Percentiles rank a stretch among this genome's conserved stretches.
Evolutionary conservation across 441 rosid genomes (phyloP).

Genomic region (Gossypium schwendimanii): DNA sequence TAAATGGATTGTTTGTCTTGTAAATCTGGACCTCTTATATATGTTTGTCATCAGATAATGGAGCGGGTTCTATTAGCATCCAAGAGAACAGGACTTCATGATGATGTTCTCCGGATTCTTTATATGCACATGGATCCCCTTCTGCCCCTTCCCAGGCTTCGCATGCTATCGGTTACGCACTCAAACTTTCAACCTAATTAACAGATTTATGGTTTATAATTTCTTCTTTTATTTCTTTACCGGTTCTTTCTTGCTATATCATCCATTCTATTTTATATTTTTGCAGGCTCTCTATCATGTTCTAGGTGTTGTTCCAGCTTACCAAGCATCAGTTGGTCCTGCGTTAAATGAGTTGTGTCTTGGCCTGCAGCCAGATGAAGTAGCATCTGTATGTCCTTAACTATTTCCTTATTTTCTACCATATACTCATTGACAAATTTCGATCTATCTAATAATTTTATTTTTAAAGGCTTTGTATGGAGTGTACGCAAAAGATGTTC

Average conservation of each 20-base stretch:
- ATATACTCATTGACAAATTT: neutral
- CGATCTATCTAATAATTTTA: slow-evolving; percentile 10
- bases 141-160: slow-evolving; percentile 93
- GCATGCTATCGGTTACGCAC: slow-evolving; percentile 76
- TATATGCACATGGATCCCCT: slow-evolving; percentile 88
- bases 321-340: slow-evolving; percentile 76
- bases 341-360: slow-evolving; percentile 94
- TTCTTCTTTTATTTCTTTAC: neutral
- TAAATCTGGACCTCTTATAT: slow-evolving; percentile 63
- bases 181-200: slow-evolving; percentile 22
- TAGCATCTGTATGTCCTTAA: slow-evolving; percentile 55
- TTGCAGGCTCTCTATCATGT: slow-evolving; percentile 92
- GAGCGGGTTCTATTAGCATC: slow-evolving; percentile 74
- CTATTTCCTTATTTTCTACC: slow-evolving; percentile 14
- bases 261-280: slow-evolving; percentile 4
- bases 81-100: slow-evolving; percentile 78
- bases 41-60: slow-evolving; percentile 56
- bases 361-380: slow-evolving; percentile 77
- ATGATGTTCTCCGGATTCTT: slow-evolving; percentile 75
- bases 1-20: slow-evolving; percentile 69
- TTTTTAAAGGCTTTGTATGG: slow-evolving; percentile 73
- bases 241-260: slow-evolving; percentile 10
- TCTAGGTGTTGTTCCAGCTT: slow-evolving; percentile 82
- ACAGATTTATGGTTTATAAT: neutral
- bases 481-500: slow-evolving; percentile 85